phyloP scores from a whole-genome alignment of 2,329 filamentous ascomycete genomes.

The Emericellopsis cladophorae region DNA sequence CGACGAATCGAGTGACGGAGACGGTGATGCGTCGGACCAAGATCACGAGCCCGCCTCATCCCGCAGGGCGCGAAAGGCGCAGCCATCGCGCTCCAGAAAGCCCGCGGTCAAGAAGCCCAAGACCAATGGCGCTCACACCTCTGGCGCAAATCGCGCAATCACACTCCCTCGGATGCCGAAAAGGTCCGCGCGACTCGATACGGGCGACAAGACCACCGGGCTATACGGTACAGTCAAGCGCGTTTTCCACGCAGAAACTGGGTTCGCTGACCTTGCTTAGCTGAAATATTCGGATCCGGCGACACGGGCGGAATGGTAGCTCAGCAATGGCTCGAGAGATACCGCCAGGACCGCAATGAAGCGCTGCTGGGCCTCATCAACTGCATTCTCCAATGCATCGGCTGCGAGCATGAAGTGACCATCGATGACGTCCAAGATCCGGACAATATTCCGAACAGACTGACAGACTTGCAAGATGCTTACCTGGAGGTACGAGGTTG shows the following conservation, averaged over 20 bases:
- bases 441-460: conserved; percentile 67
- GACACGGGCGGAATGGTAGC: conserved; percentile 43
- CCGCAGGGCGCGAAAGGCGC: conserved; percentile 21
- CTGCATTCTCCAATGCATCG: conserved; percentile 57
- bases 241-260: background rate
- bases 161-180: conserved; percentile 40
- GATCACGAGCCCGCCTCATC: conserved; percentile 22
- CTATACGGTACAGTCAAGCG: conserved; percentile 33
- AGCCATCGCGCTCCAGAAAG: conserved; percentile 34
- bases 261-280: conserved; percentile 22
- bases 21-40: conserved; percentile 9
- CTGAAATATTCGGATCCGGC: conserved; percentile 50
- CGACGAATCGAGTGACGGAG: conserved; percentile 31
- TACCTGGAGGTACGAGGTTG: conserved; percentile 56
- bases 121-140: conserved; percentile 39
- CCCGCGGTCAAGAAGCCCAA: conserved; percentile 52
- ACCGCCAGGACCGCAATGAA: conserved; percentile 36
- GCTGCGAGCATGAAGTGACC: conserved; percentile 68
- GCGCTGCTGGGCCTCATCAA: conserved; percentile 53
- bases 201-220: conserved; percentile 36
- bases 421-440: conserved; percentile 78
- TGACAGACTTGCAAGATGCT: conserved; percentile 77
- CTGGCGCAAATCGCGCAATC: conserved; percentile 21
- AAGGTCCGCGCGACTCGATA: conserved; percentile 40
- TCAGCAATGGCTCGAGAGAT: conserved; percentile 46